Evolutionary conservation across 2,329 filamentous ascomycete genomes (phyloP).

Genomic region (Stromatinia cepivora): DNA sequence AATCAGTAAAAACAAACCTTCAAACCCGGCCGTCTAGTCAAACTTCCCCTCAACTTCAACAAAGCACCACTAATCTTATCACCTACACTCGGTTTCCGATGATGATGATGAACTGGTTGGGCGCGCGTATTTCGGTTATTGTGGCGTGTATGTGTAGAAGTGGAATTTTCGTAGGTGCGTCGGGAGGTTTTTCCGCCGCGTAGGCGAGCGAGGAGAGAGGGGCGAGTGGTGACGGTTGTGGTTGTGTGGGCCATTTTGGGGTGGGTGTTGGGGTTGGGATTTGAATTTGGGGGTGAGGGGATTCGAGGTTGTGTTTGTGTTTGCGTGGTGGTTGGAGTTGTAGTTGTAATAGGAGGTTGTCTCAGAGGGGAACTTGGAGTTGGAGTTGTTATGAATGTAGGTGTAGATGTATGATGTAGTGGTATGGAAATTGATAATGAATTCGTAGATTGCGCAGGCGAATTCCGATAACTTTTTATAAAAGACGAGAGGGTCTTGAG

Average conservation of each 20-base stretch:
- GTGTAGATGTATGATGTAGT: neutral
- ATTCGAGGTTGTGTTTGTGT: neutral
- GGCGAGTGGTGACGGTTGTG: conserved; percentile 18
- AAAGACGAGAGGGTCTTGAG: conserved; percentile 21
- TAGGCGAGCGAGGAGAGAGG: conserved; percentile 11
- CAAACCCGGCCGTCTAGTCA: conserved; percentile 67
- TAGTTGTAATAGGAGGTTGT: neutral
- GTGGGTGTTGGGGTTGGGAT: too few relatives aligned
- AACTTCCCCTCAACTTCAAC: conserved; percentile 68
- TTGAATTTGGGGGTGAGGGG: neutral
- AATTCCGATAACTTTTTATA: neutral
- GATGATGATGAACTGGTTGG: neutral
- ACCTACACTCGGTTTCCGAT: conserved; percentile 49
- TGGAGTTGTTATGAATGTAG: neutral
- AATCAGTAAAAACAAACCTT: conserved; percentile 54
- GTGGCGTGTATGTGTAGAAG: neutral
- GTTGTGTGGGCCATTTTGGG: conserved; percentile 21
- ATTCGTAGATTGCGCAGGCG: neutral
- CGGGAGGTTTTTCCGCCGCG: conserved; percentile 13
- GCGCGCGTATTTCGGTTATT: neutral
- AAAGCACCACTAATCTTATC: conserved; percentile 79
- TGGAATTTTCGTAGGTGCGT: conserved; percentile 12
- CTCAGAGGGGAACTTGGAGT: neutral
- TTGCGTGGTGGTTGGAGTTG: neutral
- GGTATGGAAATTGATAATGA: neutral